These are phyloP conservation scores for Pleodorina starrii DNA, from an alignment of 139 green algal genomes.

Conservation along the genomic window DNA sequence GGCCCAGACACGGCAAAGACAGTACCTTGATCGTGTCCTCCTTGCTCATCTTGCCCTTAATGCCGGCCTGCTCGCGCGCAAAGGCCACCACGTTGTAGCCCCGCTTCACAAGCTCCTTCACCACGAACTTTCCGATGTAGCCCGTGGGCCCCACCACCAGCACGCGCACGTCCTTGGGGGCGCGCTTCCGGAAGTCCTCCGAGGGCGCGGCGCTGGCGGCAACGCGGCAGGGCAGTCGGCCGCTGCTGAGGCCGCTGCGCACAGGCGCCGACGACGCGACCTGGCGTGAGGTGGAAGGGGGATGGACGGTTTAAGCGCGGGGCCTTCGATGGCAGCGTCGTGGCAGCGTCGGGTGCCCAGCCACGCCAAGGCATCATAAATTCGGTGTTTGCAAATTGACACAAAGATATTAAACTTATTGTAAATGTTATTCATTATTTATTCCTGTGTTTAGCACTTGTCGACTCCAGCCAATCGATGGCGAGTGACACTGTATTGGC, in stretches of 20 bases:
- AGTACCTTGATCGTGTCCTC: constrained; percentile 82
- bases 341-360: too few relatives aligned
- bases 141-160: constrained; percentile 95
- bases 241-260: background rate
- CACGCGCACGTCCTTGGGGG: constrained; percentile 85
- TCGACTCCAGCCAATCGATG: too few relatives aligned
- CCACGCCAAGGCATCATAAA: too few relatives aligned
- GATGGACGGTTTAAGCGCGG: too few relatives aligned
- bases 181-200: constrained; percentile 73
- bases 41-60: constrained; percentile 89
- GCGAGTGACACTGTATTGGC: too few relatives aligned
- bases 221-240: background rate
- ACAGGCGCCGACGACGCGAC: background rate
- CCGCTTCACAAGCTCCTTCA: constrained; percentile 76
- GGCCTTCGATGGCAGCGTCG: too few relatives aligned
- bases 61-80: constrained; percentile 89
- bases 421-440: too few relatives aligned
- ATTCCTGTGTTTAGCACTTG: too few relatives aligned
- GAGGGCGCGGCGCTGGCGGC: constrained; percentile 49
- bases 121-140: constrained; percentile 96
- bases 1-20: too few relatives aligned
- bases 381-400: too few relatives aligned
- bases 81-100: constrained; percentile 91
- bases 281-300: background rate
- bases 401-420: too few relatives aligned